Evolutionary conservation across 2,329 filamentous ascomycete species (phyloP), one percentile per base, ranked within the genome.

Genomic region (Colletotrichum lentis): DNA sequence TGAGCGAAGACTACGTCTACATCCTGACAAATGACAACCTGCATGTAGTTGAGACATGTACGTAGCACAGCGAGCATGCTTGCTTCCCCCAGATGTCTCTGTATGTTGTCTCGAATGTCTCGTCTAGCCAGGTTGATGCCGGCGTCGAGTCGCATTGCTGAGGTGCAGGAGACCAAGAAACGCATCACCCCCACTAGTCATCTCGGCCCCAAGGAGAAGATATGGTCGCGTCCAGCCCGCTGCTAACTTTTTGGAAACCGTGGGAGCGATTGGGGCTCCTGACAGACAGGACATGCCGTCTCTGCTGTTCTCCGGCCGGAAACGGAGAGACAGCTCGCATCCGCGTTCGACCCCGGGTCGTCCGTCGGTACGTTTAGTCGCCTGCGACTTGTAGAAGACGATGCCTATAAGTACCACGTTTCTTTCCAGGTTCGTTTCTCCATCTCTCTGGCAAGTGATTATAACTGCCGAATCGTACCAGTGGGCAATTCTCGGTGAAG

Each of bases 271-370:
- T 41, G 58, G 31, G 50, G 57, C 57, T 41, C 35, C 3, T 37
- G 35, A 18, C 14, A 16, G 14, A 35, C 31, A 35, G 31, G 8
- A 35, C n/a, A 41, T 49, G 35, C 12, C 3, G 37, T 41, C n/a
- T 52, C 37, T 52, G 22, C 20, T 39, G n/a, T 55, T 49, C 43
- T 62, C 57, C 37, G n/a, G 43, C 50, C 64, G 58, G 52, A 50
- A 62, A 20, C 50, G 43, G 63, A 55, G 20, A 43, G 47, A 53
- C 57, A 41, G n/a, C 20, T 60, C 31, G 37, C 62, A 60, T 54
- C 55, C 46, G 63, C 31, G 47, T 41, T 61, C 57, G 43, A 47
- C 12, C 52, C 50, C 50, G 24, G 22, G n/a, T 49, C 7, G 5
- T n/a, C 56, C 47, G 62, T 41, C 57, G 31, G 41, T 43, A 49